Conservation (phyloP, 495 filamentous ascomycete species). For the Penicillium longicatenatum region DNA sequence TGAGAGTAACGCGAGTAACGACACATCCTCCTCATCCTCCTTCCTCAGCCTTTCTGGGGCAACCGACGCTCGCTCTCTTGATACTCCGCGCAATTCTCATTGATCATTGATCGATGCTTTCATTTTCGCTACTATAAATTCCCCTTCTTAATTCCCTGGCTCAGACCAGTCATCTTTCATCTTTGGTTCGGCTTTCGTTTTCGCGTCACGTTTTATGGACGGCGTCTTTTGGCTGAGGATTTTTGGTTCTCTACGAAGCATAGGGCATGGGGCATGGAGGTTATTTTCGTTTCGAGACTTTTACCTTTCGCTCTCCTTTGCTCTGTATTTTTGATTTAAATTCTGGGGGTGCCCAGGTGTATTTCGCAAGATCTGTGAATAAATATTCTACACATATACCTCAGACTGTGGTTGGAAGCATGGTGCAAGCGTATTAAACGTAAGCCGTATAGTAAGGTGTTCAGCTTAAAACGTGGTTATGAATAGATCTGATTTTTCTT, state of each 20-base stretch:
- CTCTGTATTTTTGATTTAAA: constrained; percentile 6
- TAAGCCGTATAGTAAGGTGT: too few species aligned
- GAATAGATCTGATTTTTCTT: too few species aligned
- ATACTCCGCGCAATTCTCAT: constrained; percentile 14
- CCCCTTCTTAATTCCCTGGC: not conserved
- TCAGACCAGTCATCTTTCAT: not conserved
- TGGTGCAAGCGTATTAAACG: too few species aligned
- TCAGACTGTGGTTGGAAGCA: too few species aligned
- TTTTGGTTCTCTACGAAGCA: constrained; percentile 15
- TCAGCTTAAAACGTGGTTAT: too few species aligned
- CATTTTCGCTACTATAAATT: not conserved
- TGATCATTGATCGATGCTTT: constrained; percentile 4
- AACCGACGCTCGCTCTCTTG: constrained; percentile 24
- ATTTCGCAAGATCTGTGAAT: constrained; percentile 5
- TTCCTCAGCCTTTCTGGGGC: constrained; percentile 25
- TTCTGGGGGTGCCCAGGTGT: constrained; percentile 7
- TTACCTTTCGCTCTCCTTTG: constrained; percentile 7
- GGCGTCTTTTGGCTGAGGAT: constrained; percentile 10
- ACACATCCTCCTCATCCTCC: constrained; percentile 38
- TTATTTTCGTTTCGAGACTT: constrained; percentile 8
- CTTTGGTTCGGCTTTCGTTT: constrained; percentile 18
- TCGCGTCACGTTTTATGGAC: not conserved
- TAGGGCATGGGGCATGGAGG: constrained; percentile 13
- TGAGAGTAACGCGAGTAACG: constrained; percentile 21
- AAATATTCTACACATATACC: constrained; percentile 7